A percentile compares a stretch with the other conserved stretches of the same genome.
phyloP scores from a whole-genome alignment of 2,329 filamentous ascomycete species.

The Scedosporium boydii region DNA sequence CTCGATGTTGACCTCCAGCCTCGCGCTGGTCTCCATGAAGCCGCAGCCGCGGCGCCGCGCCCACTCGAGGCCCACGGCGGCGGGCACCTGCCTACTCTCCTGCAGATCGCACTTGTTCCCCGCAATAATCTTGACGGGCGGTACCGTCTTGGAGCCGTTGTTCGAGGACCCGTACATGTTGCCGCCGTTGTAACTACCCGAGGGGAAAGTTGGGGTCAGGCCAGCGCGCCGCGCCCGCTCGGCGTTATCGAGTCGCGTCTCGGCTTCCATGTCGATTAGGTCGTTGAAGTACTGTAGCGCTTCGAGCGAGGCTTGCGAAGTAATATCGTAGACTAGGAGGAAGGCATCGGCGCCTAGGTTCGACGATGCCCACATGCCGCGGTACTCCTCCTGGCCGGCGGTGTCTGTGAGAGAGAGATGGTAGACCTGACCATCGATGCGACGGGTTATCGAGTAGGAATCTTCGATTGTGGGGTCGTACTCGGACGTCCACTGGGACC shows the following conservation, averaged over 20 bases:
- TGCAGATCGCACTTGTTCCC: constrained; percentile 82
- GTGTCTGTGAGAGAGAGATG: constrained; percentile 74
- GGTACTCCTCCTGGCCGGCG: constrained; percentile 84
- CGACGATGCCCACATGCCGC: constrained; percentile 72
- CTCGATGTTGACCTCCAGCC: constrained; percentile 80
- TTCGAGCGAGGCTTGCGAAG: constrained; percentile 55
- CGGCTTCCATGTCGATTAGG: constrained; percentile 74
- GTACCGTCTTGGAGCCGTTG: constrained; percentile 40
- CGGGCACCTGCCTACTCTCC: constrained; percentile 57
- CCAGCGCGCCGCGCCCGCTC: constrained; percentile 38
- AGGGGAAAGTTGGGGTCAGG: constrained; percentile 16
- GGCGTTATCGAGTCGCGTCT: constrained; percentile 56
- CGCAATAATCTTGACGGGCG: constrained; percentile 73
- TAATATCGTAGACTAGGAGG: constrained; percentile 83
- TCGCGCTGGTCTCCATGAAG: constrained; percentile 83
- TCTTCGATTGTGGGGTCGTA: constrained; percentile 77
- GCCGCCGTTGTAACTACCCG: constrained; percentile 13
- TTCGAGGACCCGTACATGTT: constrained; percentile 17
- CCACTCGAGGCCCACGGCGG: constrained; percentile 66
- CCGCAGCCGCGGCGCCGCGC: constrained; percentile 62
- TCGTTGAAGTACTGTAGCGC: constrained; percentile 72
- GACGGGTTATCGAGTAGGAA: constrained; percentile 74
- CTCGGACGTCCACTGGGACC: constrained; percentile 75
- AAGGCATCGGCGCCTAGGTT: constrained; percentile 77
- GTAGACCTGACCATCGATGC: constrained; percentile 71